These are phyloP conservation scores for Mortierella alpina DNA, from an alignment of 192 early-diverging fungal genomes.

Conservation along the genomic window DNA sequence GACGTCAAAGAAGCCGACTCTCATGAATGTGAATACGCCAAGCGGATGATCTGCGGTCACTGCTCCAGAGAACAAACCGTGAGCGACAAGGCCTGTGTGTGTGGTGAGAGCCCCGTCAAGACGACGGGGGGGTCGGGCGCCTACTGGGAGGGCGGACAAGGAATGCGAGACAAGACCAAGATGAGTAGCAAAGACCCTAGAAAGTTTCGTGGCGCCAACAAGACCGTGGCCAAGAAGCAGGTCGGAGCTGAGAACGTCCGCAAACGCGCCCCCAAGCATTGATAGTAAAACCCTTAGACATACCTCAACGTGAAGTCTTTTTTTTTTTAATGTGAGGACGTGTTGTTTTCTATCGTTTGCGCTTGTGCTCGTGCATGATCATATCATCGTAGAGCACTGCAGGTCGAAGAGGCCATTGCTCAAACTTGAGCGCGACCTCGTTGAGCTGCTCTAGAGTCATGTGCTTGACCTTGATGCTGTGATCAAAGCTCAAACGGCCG, in stretches of 20 bases:
- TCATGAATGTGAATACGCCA: constrained; percentile 77
- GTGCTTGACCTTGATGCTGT: constrained; percentile 49
- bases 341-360: constrained; percentile 9
- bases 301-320: not conserved
- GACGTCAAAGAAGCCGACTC: constrained; percentile 70
- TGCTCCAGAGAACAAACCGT: constrained; percentile 85
- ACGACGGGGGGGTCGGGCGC: constrained; percentile 60
- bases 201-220: constrained; percentile 25
- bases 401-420: constrained; percentile 65
- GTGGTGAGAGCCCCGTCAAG: constrained; percentile 73
- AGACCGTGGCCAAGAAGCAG: constrained; percentile 48
- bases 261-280: constrained; percentile 16
- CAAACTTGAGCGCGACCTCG: constrained; percentile 63
- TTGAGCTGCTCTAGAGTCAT: constrained; percentile 59
- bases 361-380: constrained; percentile 39
- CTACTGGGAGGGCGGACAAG: constrained; percentile 95
- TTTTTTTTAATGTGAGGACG: not conserved
- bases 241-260: constrained; percentile 43
- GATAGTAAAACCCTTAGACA: not conserved
- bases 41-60: constrained; percentile 85
- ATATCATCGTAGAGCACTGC: constrained; percentile 59
- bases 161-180: constrained; percentile 72
- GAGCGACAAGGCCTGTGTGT: constrained; percentile 65
- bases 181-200: constrained; percentile 82
- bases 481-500: constrained; percentile 57